Conservation (phyloP, 2,329 filamentous ascomycete genomes). For the Colletotrichum phormii region DNA sequence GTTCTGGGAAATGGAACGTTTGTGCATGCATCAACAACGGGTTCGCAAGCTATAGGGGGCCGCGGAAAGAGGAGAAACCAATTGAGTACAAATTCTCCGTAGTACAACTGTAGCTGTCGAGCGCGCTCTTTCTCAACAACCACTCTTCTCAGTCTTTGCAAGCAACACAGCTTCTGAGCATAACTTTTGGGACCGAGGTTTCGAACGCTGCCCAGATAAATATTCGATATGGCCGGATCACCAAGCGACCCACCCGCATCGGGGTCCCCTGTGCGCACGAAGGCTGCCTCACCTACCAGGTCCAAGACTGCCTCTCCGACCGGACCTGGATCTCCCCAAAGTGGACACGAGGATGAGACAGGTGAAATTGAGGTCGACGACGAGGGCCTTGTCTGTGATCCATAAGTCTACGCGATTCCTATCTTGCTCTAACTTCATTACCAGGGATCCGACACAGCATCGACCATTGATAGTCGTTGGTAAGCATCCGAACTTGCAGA, state of each 20-base stretch:
- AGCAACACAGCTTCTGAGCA: too few species aligned
- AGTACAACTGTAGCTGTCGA: background rate
- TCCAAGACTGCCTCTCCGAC: background rate
- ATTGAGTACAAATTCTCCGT: background rate
- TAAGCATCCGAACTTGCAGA: background rate
- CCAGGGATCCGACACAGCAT: conserved; percentile 1
- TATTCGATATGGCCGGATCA: background rate
- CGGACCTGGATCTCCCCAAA: background rate
- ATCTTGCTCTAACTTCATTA: background rate
- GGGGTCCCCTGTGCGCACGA: background rate
- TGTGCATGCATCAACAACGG: background rate
- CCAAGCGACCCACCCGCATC: background rate
- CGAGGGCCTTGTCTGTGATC: background rate
- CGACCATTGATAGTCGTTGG: conserved; percentile 12
- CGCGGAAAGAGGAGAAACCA: background rate
- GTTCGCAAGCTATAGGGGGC: background rate
- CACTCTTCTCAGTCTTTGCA: background rate
- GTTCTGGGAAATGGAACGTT: background rate
- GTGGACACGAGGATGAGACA: background rate
- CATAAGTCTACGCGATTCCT: too few species aligned
- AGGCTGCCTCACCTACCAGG: background rate
- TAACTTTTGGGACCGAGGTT: too few species aligned
- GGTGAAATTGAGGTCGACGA: conserved; percentile 1
- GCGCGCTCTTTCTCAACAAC: background rate
- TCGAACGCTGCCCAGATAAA: background rate